Percentiles rank a stretch among this genome's conserved stretches.
Conservation (phyloP, 495 filamentous ascomycete species). For the Lichenothelia convexa region DNA sequence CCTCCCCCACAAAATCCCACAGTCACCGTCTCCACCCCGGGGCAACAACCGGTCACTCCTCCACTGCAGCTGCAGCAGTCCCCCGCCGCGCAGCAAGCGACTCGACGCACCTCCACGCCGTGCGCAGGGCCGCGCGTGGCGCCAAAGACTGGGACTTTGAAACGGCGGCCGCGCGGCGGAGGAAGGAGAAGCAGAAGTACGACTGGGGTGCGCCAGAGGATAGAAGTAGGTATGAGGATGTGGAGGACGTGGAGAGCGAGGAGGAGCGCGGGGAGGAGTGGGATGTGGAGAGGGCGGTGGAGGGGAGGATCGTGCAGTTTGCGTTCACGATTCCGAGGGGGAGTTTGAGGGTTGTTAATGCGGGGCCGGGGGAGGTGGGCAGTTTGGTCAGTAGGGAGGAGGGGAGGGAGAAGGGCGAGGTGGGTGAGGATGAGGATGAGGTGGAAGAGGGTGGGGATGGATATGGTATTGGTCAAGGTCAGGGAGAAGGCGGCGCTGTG, state of each 20-base stretch:
- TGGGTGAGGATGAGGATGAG: slow-evolving; percentile 2
- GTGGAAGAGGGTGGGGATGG: too few species aligned
- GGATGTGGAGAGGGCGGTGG: slow-evolving; percentile 74
- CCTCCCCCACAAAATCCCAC: slow-evolving; percentile 6
- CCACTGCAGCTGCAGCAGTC: slow-evolving; percentile 1
- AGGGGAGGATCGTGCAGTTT: slow-evolving; percentile 67
- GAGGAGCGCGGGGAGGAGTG: slow-evolving; percentile 39
- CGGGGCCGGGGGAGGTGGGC: slow-evolving; percentile 27
- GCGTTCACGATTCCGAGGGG: slow-evolving; percentile 87
- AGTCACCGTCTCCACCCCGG: background rate
- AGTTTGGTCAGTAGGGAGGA: slow-evolving; percentile 23
- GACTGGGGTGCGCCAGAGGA: slow-evolving; percentile 16
- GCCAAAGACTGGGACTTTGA: slow-evolving; percentile 14
- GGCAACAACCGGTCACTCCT: slow-evolving; percentile 1
- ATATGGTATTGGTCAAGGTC: too few species aligned
- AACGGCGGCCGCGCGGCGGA: too few species aligned
- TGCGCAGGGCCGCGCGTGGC: slow-evolving; percentile 40
- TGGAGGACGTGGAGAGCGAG: slow-evolving; percentile 4
- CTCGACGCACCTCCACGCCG: slow-evolving; percentile 36
- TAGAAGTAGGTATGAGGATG: slow-evolving; percentile 5
- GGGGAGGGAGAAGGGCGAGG: slow-evolving; percentile 5
- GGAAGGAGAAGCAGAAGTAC: slow-evolving; percentile 9
- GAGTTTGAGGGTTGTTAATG: slow-evolving; percentile 73
- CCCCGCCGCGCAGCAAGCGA: slow-evolving; percentile 39
- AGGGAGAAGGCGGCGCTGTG: too few species aligned